phyloP scores from a whole-genome alignment of 345 rosid species.

The Eucalyptus cloeziana region DNA sequence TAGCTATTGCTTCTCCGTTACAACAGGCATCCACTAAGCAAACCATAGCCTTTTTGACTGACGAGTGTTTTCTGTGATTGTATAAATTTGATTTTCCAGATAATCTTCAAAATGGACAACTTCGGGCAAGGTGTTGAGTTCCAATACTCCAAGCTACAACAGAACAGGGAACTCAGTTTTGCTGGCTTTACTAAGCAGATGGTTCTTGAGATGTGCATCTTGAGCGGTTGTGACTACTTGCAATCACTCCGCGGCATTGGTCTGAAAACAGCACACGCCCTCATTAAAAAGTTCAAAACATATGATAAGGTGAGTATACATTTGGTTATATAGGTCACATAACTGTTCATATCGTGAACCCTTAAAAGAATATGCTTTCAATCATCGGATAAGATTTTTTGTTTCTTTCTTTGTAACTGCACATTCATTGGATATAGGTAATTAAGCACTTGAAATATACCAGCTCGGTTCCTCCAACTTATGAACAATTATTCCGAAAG shows the following conservation, averaged over 20 bases:
- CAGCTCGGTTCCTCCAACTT: conserved; percentile 69
- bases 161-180: conserved; percentile 59
- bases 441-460: conserved; percentile 83
- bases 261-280: conserved; percentile 85
- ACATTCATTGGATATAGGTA: conserved; percentile 33
- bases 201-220: conserved; percentile 97
- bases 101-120: conserved; percentile 94
- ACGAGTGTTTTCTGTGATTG: not conserved
- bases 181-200: conserved; percentile 65
- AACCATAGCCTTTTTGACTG: not conserved
- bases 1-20: not conserved
- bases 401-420: not conserved
- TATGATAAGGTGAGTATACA: conserved; percentile 52
- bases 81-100: conserved; percentile 19
- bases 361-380: not conserved
- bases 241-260: conserved; percentile 96
- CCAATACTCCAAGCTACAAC: conserved; percentile 46
- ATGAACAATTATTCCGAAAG: conserved; percentile 80
- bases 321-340: not conserved
- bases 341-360: not conserved
- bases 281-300: conserved; percentile 63
- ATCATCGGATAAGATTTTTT: not conserved
- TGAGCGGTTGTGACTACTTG: conserved; percentile 96
- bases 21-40: not conserved
- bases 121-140: conserved; percentile 91